These are phyloP conservation scores for Staphylotrichum longicolle DNA, from an alignment of 495 filamentous ascomycete genomes.

Conservation along the genomic window DNA sequence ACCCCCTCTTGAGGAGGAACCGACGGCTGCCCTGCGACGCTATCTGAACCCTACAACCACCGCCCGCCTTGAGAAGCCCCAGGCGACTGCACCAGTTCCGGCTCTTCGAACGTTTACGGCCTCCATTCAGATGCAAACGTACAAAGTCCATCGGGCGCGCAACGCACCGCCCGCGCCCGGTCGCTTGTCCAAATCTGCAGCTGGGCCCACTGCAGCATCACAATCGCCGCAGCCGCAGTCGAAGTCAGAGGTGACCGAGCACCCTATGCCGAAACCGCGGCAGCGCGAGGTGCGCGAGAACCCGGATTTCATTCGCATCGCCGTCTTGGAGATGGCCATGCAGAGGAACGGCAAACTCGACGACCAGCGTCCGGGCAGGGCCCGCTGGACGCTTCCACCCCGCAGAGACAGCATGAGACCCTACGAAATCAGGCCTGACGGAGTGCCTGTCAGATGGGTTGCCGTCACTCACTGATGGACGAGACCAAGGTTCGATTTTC, in stretches of 20 bases:
- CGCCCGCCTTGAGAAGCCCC: constrained; percentile 60
- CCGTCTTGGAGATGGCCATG: constrained; percentile 98
- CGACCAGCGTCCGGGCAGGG: constrained; percentile 76
- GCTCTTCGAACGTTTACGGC: constrained; percentile 55
- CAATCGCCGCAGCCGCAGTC: constrained; percentile 34
- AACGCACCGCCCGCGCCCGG: constrained; percentile 40
- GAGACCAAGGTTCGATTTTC: too few relatives aligned
- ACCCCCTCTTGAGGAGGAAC: constrained; percentile 67
- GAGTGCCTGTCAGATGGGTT: constrained; percentile 54
- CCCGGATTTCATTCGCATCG: constrained; percentile 86
- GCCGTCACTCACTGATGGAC: constrained; percentile 24
- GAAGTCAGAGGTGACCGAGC: constrained; percentile 33
- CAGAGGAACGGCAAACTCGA: constrained; percentile 85
- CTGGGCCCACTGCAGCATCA: constrained; percentile 43
- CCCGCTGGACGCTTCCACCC: constrained; percentile 83
- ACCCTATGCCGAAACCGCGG: constrained; percentile 52
- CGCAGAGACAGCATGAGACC: constrained; percentile 58
- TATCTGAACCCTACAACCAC: constrained; percentile 84
- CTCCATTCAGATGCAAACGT: constrained; percentile 87
- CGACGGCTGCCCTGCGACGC: constrained; percentile 81
- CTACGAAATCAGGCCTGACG: constrained; percentile 51
- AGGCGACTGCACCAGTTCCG: constrained; percentile 31
- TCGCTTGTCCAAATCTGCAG: constrained; percentile 31
- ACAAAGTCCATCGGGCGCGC: constrained; percentile 54
- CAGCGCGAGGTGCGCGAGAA: constrained; percentile 93